Evolutionary conservation across 352 stramenopile species (phyloP).

Genomic region (Phytophthora macrochlamydospora): DNA sequence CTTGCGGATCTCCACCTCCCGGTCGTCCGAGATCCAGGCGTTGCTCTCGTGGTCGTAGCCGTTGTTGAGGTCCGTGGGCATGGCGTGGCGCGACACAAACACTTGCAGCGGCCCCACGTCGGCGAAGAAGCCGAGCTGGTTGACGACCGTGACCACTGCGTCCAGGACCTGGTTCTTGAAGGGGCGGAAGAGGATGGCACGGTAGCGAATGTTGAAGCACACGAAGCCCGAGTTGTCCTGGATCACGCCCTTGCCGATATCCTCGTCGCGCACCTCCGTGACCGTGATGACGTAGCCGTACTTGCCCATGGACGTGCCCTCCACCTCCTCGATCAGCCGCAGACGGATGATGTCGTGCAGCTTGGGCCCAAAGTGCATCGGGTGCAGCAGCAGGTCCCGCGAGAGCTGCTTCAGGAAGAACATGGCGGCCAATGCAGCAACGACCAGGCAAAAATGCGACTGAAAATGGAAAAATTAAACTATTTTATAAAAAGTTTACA

Average conservation of each 20-base stretch:
- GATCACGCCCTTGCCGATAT: conserved; percentile 97
- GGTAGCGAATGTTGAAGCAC: conserved; percentile 97
- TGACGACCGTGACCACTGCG: conserved; percentile 96
- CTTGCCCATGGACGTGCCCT: conserved; percentile 95
- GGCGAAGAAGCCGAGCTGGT: conserved; percentile 96
- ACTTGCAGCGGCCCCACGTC: conserved; percentile 96
- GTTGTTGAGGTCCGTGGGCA: conserved; percentile 94
- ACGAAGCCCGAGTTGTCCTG: conserved; percentile 98
- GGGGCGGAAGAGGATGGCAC: conserved; percentile 95
- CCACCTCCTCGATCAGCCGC: conserved; percentile 96
- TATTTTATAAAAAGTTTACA: too few relatives aligned
- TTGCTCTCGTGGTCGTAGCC: conserved; percentile 97
- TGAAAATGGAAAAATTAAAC: too few relatives aligned
- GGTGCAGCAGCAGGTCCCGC: conserved; percentile 94
- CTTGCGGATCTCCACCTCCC: conserved; percentile 96
- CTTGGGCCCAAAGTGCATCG: conserved; percentile 96
- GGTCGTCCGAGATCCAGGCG: conserved; percentile 97
- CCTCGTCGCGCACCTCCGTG: conserved; percentile 95
- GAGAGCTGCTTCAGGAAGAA: conserved; percentile 91
- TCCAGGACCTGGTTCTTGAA: conserved; percentile 99
- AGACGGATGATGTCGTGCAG: conserved; percentile 96
- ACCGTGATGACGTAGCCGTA: conserved; percentile 98
- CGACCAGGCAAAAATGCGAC: background rate
- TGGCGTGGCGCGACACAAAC: conserved; percentile 97
- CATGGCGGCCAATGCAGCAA: conserved; percentile 39